Base-by-base conservation (phyloP, 1,139 yeast species). In the Yamadazyma sp. region DNA sequence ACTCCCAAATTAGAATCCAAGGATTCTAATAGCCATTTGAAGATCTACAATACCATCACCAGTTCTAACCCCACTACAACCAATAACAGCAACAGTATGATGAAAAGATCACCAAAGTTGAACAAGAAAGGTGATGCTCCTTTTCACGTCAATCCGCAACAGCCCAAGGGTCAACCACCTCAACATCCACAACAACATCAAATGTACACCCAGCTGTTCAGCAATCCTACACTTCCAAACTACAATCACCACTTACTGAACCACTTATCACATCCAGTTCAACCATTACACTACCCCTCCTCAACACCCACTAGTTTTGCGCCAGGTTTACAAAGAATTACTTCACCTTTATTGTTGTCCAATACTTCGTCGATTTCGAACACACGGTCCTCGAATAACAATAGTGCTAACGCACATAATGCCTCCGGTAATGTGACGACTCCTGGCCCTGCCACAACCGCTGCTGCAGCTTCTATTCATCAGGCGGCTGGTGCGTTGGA, bases 241-340 rank as follows among this genome's bases (percentile, higher is more conserved):
- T 41, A 40, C 33, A 35, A 45, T 33, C 54, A 46, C 31, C 47
- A 42, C 42, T 46, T 44, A 33, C 52, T 39, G 12, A 45, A 41
- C 37, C 53, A 54, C 39, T 44, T 54, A 31, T 52, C 56, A 11
- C 61, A 56, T 41, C 69, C 65, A 39, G 74, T 71, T 2, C 75
- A 69, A 50, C 84, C 86, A 10, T 62, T 81, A 34, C 83, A 81
- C 55, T 81, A 81, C 54, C 87, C 87, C 6, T 70, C 79, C 4
- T 79, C 85, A 1, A 80, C 86, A 1, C 87, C 87, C 17, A 76
- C 86, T 1, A 86, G 80, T 53, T 81, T 79, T 66, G 86, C 85
- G 25, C 79, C 84, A 0, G 82, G 82, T 31, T 61, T 81, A 42
- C 77, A 77, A 48, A 59, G 81, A 36, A 81, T 81, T 42, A 81